phyloP scores from a whole-genome alignment of 805 yeast species.

The Ogataea zsoltii region DNA sequence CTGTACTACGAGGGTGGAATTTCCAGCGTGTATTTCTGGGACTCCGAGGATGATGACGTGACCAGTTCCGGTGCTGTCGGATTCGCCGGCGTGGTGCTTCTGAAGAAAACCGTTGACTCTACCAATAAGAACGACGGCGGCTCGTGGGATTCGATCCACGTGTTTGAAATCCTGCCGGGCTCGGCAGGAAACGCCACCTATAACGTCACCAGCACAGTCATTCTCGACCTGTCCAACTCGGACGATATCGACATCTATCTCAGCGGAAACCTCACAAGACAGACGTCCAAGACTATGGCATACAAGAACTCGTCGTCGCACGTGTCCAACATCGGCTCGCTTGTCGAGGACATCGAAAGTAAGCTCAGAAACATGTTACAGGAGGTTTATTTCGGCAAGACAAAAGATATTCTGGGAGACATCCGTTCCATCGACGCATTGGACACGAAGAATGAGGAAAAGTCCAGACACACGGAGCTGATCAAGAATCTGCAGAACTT shows the following conservation, averaged over 20 bases:
- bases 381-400: slow-evolving; percentile 93
- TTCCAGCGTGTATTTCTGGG: slow-evolving; percentile 91
- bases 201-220: slow-evolving; percentile 83
- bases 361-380: slow-evolving; percentile 84
- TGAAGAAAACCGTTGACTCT: slow-evolving; percentile 62
- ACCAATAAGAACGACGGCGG: slow-evolving; percentile 46
- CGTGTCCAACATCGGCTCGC: slow-evolving; percentile 78
- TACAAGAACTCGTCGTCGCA: slow-evolving; percentile 61
- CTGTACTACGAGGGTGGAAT: slow-evolving; percentile 94
- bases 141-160: slow-evolving; percentile 93
- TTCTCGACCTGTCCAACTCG: slow-evolving; percentile 58
- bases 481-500: slow-evolving; percentile 38
- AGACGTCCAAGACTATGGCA: slow-evolving; percentile 57
- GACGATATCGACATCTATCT: slow-evolving; percentile 45
- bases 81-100: slow-evolving; percentile 88
- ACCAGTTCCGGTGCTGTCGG: slow-evolving; percentile 50
- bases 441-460: slow-evolving; percentile 38
- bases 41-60: slow-evolving; percentile 58
- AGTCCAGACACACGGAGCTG: slow-evolving; percentile 41
- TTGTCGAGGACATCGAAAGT: slow-evolving; percentile 86
- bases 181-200: slow-evolving; percentile 48
- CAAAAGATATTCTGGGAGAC: slow-evolving; percentile 81
- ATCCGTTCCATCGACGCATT: slow-evolving; percentile 48
- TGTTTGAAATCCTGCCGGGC: slow-evolving; percentile 66
- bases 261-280: slow-evolving; percentile 86